Conservation (phyloP, 2,329 filamentous ascomycete species). For the Venturia carpophila region DNA sequence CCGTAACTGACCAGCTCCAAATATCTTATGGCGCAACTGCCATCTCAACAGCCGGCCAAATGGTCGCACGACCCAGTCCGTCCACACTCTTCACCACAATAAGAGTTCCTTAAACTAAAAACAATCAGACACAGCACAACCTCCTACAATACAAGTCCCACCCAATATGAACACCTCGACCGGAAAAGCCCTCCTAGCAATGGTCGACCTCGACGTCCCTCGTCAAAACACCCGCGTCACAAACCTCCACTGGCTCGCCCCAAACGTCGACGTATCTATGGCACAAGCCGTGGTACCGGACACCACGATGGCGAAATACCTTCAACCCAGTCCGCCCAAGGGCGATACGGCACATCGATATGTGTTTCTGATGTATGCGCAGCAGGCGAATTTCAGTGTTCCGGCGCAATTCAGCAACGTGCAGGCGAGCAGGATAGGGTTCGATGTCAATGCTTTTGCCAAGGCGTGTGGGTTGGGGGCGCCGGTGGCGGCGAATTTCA, state of each 20-base stretch:
- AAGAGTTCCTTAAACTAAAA: not conserved
- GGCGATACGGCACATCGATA: slow-evolving; percentile 26
- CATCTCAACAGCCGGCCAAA: slow-evolving; percentile 25
- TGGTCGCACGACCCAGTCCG: slow-evolving; percentile 28
- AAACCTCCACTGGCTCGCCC: slow-evolving; percentile 29
- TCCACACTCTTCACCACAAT: slow-evolving; percentile 19
- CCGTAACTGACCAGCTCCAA: slow-evolving; percentile 20
- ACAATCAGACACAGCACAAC: slow-evolving; percentile 24
- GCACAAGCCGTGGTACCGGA: not conserved
- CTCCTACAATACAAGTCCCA: slow-evolving; percentile 25
- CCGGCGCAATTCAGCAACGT: slow-evolving; percentile 29
- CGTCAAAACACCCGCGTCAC: slow-evolving; percentile 29
- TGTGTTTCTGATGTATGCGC: slow-evolving; percentile 28
- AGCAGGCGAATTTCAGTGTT: slow-evolving; percentile 25
- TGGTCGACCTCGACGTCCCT: slow-evolving; percentile 30
- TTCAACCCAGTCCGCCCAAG: slow-evolving; percentile 21
- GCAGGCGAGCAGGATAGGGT: slow-evolving; percentile 21
- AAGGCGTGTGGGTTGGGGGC: not conserved
- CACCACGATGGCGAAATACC: slow-evolving; percentile 13
- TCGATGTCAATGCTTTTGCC: not conserved
- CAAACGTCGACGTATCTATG: slow-evolving; percentile 24
- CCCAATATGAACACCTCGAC: slow-evolving; percentile 1
- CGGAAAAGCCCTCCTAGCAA: slow-evolving; percentile 24
- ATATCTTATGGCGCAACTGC: slow-evolving; percentile 29
- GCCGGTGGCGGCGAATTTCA: not conserved